Evolutionary conservation across 306 rosid species (phyloP), one percentile per base, ranked within the genome.

Genomic region (Bauhinia variegata): DNA sequence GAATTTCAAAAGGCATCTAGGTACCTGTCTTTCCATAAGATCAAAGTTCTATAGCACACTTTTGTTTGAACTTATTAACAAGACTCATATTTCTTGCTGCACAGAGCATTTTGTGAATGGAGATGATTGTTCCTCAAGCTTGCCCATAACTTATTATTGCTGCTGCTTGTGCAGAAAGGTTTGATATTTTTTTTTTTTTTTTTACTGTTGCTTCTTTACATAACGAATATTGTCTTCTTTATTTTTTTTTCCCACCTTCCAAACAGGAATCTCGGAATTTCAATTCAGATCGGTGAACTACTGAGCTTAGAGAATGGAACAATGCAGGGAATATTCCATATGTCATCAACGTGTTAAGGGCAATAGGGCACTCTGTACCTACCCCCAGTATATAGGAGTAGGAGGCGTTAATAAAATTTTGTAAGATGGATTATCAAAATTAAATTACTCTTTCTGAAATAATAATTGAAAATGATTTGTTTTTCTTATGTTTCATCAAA

Each of bases 1-100:
- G 93, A 86, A 50, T 92, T 92, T 88, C 96, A 88, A 72, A 89
- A 86, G 73, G 96, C 87, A 12, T 89, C 96, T 60, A 82, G 96
- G 98, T 87, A 86, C 72, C 36, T 44, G 18, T 32, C 5, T 60
- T 60, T 23, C 38, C 5, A 2, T 46, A 61, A 55, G 18, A 67
- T 56, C 41, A 51, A 30, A 33, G 34, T 38, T 2, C 30, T 47
- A 16, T 42, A 49, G 3, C 28, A 23, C 2, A 23, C 28, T 23
- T 23, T 23, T 23, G 2, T 23, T n/a, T n/a, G n/a, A n/a, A n/a
- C n/a, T n/a, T n/a, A n/a, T 36, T 36, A 5, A 36, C 4, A 36
- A 36, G 41, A 36, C 41, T 36, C 1, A 36, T 36, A 6, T 36
- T 8, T 76, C 81, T 38, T 93, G 86, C 74, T 85, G 75, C 28